These are phyloP conservation scores for Aspergillus puulaauensis DNA, from an alignment of 2,329 filamentous ascomycete species.

Conservation along the genomic window DNA sequence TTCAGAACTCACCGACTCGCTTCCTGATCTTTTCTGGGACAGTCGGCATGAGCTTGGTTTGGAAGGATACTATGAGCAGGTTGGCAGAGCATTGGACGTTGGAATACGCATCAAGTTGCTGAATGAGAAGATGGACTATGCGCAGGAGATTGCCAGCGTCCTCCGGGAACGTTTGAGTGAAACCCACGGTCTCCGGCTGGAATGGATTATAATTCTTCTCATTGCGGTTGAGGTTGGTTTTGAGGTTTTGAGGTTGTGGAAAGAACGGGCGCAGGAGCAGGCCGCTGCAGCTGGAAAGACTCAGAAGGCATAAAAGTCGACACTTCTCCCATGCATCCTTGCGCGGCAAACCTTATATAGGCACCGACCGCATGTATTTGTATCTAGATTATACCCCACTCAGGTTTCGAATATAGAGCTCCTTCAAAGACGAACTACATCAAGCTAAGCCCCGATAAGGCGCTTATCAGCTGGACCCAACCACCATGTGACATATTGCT, in stretches of 20 bases:
- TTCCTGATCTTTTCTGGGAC: slow-evolving; percentile 98
- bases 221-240: slow-evolving; percentile 92
- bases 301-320: not conserved
- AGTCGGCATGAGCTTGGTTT: slow-evolving; percentile 81
- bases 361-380: not conserved
- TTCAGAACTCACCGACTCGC: slow-evolving; percentile 89
- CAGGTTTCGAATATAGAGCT: not conserved
- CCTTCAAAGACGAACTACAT: not conserved
- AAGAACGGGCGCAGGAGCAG: slow-evolving; percentile 54
- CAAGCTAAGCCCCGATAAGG: not conserved
- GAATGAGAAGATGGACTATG: slow-evolving; percentile 98
- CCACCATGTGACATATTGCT: slow-evolving; percentile 3
- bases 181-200: slow-evolving; percentile 81
- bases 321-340: not conserved
- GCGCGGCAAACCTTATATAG: not conserved
- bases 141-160: slow-evolving; percentile 89
- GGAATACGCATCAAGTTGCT: slow-evolving; percentile 84
- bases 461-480: not conserved
- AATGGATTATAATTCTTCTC: slow-evolving; percentile 93
- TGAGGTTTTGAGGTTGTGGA: slow-evolving; percentile 72
- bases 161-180: slow-evolving; percentile 85
- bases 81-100: slow-evolving; percentile 86
- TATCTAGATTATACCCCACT: slow-evolving; percentile 4
- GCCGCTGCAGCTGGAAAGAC: slow-evolving; percentile 12
- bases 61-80: slow-evolving; percentile 92